phyloP scores from a whole-genome alignment of 306 rosid genomes.

The Cyamopsis tetragonoloba region DNA sequence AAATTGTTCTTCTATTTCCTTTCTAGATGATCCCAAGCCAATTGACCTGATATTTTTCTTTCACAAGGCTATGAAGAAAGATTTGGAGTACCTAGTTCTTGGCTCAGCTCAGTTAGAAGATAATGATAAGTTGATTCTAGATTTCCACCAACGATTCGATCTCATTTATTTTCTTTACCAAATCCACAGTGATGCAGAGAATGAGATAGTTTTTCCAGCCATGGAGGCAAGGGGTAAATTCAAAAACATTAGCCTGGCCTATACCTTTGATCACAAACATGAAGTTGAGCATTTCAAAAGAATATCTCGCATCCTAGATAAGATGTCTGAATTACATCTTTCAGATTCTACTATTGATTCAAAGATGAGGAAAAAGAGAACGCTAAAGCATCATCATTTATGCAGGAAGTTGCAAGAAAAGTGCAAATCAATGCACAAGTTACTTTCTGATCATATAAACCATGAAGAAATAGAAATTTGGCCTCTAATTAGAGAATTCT shows the following conservation, averaged over 20 bases:
- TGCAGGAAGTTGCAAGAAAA: constrained; percentile 60
- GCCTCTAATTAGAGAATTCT: constrained; percentile 66
- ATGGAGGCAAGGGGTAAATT: constrained; percentile 73
- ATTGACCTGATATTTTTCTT: constrained; percentile 74
- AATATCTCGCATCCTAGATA: constrained; percentile 60
- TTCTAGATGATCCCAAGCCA: constrained; percentile 59
- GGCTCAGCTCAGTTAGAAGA: constrained; percentile 72
- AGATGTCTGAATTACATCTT: constrained; percentile 52
- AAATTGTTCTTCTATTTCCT: constrained; percentile 34
- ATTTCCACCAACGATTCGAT: constrained; percentile 56
- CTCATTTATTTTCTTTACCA: constrained; percentile 64
- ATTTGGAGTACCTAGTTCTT: constrained; percentile 75
- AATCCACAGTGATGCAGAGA: constrained; percentile 90
- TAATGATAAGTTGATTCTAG: constrained; percentile 47
- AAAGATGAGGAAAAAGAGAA: constrained; percentile 33
- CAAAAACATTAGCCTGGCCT: constrained; percentile 80
- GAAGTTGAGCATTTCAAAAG: constrained; percentile 54
- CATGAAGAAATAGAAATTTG: constrained; percentile 86
- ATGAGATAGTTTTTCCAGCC: constrained; percentile 92
- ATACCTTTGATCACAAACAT: constrained; percentile 79
- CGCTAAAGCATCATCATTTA: constrained; percentile 40
- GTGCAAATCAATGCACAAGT: constrained; percentile 67
- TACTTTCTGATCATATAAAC: constrained; percentile 54
- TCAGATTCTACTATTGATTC: constrained; percentile 42
- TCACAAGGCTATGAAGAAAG: constrained; percentile 94